A percentile compares a stretch with the other conserved stretches of the same genome.
These are phyloP conservation scores for Mycosphaerelloides madeirae DNA, from an alignment of 2,329 filamentous ascomycete species.

Conservation along the genomic window DNA sequence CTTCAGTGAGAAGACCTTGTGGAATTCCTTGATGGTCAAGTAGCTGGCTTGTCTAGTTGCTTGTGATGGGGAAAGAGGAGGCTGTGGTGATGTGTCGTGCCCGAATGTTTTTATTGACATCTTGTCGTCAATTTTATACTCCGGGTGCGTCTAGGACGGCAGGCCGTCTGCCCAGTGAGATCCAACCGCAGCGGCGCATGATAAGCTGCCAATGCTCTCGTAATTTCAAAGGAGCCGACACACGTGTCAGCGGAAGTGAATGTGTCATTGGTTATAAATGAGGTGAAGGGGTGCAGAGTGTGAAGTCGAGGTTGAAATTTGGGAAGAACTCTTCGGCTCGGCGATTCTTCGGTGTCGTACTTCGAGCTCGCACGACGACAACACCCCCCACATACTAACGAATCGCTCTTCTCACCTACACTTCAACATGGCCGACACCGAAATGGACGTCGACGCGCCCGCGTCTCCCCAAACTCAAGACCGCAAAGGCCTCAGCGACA, in stretches of 20 bases:
- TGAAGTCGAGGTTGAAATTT: constrained; percentile 1
- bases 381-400: not conserved
- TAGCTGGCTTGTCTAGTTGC: constrained; percentile 28
- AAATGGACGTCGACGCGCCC: constrained; percentile 56
- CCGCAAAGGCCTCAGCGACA: constrained; percentile 43
- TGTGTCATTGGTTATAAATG: not conserved
- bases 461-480: constrained; percentile 29
- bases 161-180: no score
- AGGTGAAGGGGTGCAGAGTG: not conserved
- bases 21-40: constrained; percentile 19
- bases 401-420: not conserved
- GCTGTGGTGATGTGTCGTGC: no score
- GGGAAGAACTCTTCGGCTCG: not conserved
- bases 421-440: constrained; percentile 31
- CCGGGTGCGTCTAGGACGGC: no score
- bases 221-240: no score
- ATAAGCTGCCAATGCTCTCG: no score
- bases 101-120: no score
- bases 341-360: not conserved
- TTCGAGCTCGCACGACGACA: not conserved
- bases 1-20: constrained; percentile 29
- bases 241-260: not conserved
- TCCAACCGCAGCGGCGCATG: no score
- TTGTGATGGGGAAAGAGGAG: not conserved
- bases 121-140: no score